phyloP scores from a whole-genome alignment of 495 filamentous ascomycete genomes.

The Cryomyces minteri region DNA sequence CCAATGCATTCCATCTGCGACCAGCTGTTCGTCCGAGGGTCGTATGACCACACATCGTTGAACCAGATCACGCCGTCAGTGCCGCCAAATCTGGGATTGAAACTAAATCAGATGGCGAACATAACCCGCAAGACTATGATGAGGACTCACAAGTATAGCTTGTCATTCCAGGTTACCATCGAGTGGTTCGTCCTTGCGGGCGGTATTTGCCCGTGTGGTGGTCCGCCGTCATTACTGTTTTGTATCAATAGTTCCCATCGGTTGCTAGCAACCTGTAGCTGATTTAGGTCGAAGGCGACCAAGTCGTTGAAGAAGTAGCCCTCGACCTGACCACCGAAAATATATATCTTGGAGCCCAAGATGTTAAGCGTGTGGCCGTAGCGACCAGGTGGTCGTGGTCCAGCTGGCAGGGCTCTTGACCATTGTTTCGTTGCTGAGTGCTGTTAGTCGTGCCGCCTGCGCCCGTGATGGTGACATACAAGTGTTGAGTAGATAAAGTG shows the following conservation, averaged over 20 bases:
- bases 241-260: constrained; percentile 82
- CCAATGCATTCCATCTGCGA: constrained; percentile 84
- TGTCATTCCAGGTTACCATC: constrained; percentile 80
- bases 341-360: constrained; percentile 84
- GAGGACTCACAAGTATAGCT: constrained; percentile 67
- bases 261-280: constrained; percentile 70
- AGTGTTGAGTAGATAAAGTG: constrained; percentile 90
- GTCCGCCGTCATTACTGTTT: constrained; percentile 51
- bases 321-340: constrained; percentile 96
- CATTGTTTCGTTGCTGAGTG: constrained; percentile 81
- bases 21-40: constrained; percentile 69
- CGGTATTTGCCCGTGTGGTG: constrained; percentile 41
- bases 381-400: constrained; percentile 66
- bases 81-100: constrained; percentile 59
- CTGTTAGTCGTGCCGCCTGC: constrained; percentile 2
- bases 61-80: constrained; percentile 93
- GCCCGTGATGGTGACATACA: constrained; percentile 35
- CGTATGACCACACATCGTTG: constrained; percentile 96
- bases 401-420: constrained; percentile 78
- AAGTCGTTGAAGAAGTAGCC: constrained; percentile 96
- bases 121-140: no score
- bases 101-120: constrained; percentile 1
- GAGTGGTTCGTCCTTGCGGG: constrained; percentile 91
- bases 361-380: constrained; percentile 97
- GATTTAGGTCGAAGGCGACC: constrained; percentile 91